Base-by-base conservation (phyloP, 1,284 basidiomycete species). In the Calocybe gambosa region DNA sequence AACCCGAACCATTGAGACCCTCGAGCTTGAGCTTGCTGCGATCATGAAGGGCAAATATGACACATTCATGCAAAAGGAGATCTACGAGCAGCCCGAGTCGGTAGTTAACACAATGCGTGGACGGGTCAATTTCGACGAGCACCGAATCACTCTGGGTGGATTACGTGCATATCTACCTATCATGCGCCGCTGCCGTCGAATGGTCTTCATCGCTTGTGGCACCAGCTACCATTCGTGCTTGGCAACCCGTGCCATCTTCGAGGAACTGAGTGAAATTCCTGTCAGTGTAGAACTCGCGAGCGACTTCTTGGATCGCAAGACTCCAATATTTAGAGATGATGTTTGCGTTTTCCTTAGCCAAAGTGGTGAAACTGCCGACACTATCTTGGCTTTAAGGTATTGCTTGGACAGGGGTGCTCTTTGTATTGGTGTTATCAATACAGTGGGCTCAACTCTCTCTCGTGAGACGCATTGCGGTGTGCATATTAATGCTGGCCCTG, bases 71-170 rank as follows among this genome's bases (percentile, higher is more conserved):
- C 95, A 99, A 69, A 99, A 99, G 77, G 96, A 99, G 70, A 99
- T 99, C 62, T 99, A 96, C 78, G 96, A 99, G 67, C 96, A 99
- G 71, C 96, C 95, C 51, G 96, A 99, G 65, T 97, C 93, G 39
- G 96, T 99, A 57, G 93, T 99, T 70, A 99, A 99, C 80, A 99
- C 96, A 43, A 99, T 99, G 96, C 91, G 96, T 81, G 96, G 96
- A 54, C 92, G 96, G 60, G 91, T 99, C 75, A 99, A 97, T 81
- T 99, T 99, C 65, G 96, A 99, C 66, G 83, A 78, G 47, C 82
- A 90, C 68, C 78, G 78, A 54, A 89, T 99, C 64, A 97, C 89
- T 18, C 85, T 99, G 41, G 96, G 96, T 66, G 96, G 96, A 47
- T 78, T 99, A 48, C 89, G 93, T 54, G 88, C 89, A 13, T 99